Percentiles rank a stretch among this genome's conserved stretches.
Evolutionary conservation across 78 protist genomes (phyloP).

Genomic region (Pigoraptor vietnamica): DNA sequence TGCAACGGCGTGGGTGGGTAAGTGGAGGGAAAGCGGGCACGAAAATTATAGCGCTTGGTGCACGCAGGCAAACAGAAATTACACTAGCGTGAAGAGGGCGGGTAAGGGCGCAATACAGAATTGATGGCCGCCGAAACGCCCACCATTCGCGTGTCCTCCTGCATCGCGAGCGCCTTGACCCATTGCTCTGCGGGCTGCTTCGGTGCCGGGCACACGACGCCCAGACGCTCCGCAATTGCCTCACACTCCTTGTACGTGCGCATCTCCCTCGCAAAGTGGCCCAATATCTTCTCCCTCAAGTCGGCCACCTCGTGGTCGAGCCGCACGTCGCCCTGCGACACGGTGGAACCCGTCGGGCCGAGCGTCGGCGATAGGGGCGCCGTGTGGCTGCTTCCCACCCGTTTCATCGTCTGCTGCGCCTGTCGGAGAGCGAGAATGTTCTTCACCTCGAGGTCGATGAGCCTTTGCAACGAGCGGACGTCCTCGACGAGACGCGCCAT

Average conservation of each 20-base stretch:
- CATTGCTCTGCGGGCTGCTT: neutral
- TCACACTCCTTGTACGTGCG: neutral
- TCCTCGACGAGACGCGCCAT: neutral
- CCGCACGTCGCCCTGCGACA: neutral
- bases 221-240: neutral
- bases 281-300: neutral
- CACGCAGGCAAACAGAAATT: too few relatives aligned
- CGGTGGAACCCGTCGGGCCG: neutral
- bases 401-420: neutral
- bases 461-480: neutral
- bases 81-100: too few relatives aligned
- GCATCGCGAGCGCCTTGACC: neutral
- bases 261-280: neutral
- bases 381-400: neutral
- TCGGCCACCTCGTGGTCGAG: neutral
- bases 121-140: neutral
- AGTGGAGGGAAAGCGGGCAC: too few relatives aligned
- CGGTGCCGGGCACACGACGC: neutral
- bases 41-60: too few relatives aligned
- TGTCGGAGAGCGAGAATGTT: neutral
- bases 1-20: too few relatives aligned
- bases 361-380: neutral
- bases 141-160: neutral
- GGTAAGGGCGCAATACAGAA: too few relatives aligned
- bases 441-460: neutral